These are phyloP conservation scores for Coprinopsis sp. DNA, from an alignment of 768 basidiomycete genomes.

Conservation along the genomic window DNA sequence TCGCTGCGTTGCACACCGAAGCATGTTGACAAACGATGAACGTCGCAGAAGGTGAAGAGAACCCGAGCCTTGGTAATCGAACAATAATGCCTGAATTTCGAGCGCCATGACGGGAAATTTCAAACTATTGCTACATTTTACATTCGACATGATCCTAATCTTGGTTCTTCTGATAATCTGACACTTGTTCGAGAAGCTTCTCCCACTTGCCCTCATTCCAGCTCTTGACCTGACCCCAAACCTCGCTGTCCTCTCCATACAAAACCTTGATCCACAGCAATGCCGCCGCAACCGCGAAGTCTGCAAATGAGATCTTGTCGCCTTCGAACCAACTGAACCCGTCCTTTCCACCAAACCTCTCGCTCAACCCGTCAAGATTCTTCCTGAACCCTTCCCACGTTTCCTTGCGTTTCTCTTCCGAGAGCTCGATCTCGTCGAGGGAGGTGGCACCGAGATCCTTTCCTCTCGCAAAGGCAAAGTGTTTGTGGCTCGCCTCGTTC, in stretches of 20 bases:
- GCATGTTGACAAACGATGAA: too few species aligned
- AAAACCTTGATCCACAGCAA: conserved; percentile 10
- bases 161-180: conserved; percentile 13
- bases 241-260: conserved; percentile 15
- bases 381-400: not conserved
- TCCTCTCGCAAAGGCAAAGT: too few species aligned
- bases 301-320: not conserved
- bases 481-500: too few species aligned
- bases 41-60: too few species aligned
- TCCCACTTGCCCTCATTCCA: conserved; percentile 20
- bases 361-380: not conserved
- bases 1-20: too few species aligned
- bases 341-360: not conserved
- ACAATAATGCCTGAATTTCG: too few species aligned
- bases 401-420: not conserved
- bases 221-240: conserved; percentile 15
- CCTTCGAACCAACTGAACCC: not conserved
- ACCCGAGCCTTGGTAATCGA: too few species aligned
- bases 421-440: not conserved
- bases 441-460: too few species aligned
- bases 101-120: too few species aligned
- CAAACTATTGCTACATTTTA: not conserved
- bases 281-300: not conserved
- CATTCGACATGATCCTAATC: conserved; percentile 5
- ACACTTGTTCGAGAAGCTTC: too few species aligned